Percentiles rank a stretch among this genome's conserved stretches.
These are phyloP conservation scores for Gossypium aridum DNA, from an alignment of 441 rosid genomes.

Conservation along the genomic window DNA sequence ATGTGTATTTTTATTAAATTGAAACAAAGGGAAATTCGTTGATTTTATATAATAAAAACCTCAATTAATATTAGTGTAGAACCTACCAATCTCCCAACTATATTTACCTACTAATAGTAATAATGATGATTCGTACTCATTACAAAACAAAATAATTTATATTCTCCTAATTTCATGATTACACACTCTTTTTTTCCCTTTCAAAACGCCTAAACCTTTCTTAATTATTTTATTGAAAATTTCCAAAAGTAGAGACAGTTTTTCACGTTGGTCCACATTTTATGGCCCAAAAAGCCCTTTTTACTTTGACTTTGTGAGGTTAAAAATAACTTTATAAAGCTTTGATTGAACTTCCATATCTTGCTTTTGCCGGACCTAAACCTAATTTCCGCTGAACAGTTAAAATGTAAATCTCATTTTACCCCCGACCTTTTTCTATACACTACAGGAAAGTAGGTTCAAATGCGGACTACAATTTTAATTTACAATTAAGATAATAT, in stretches of 20 bases:
- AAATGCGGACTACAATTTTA: not conserved
- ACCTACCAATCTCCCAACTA: not conserved
- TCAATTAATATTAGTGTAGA: not conserved
- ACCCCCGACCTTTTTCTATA: not conserved
- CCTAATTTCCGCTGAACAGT: not conserved
- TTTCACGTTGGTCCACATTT: not conserved
- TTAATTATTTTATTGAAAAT: not conserved
- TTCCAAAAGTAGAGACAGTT: not conserved
- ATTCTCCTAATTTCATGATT: slow-evolving; percentile 23
- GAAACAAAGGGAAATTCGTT: too few relatives aligned
- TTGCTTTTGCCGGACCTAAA: slow-evolving; percentile 5
- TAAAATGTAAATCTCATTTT: not conserved
- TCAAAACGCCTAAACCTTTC: not conserved
- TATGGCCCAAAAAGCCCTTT: not conserved
- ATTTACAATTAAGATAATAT: too few relatives aligned
- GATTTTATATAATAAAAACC: too few relatives aligned
- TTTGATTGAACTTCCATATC: not conserved
- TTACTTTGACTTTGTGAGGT: not conserved
- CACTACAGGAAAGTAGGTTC: not conserved
- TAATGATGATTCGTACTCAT: slow-evolving; percentile 21
- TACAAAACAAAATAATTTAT: slow-evolving; percentile 3
- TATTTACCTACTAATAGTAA: slow-evolving; percentile 3
- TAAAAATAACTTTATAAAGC: not conserved
- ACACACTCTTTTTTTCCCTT: not conserved
- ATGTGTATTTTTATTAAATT: too few relatives aligned